Evolutionary conservation across 202 grass and related monocot species (phyloP), one percentile per base, ranked within the genome.

Genomic region (Sporobolus alterniflorus): DNA sequence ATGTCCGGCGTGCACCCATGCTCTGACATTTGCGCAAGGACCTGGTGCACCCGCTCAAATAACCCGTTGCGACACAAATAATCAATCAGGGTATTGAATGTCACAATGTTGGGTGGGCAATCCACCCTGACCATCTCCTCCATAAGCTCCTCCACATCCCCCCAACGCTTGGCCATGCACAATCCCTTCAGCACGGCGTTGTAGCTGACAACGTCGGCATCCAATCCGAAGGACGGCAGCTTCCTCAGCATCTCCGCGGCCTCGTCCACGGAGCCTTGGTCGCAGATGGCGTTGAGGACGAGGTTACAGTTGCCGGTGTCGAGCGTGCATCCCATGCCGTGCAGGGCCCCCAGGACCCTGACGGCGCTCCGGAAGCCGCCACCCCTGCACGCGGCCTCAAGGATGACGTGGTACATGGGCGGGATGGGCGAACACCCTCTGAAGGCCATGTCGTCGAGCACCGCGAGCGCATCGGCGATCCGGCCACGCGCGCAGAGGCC

Each of bases 271-370:
- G 80, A 76, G 5, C 86, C 86, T 68, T 91, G 86, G 40, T 91
- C 89, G 54, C 89, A 87, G 61, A 89, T 78, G 26, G 86, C 89
- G 56, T 75, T 89, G 43, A 94, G 60, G 60, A 94, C 71, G 21
- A 91, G 83, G 56, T 91, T 94, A 57, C 78, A 94, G 24, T 85
- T 94, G 70, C 84, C 83, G 24, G 79, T 82, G 76, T 94, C 92
- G 9, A 90, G 80, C 6, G 30, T n/a, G 83, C 83, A 86, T 15
- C 88, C 88, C 80, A 84, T 79, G 20, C 73, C 66, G 52, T 88
- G 83, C 72, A 94, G 84, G 44, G 31, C 76, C 44, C 67, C 61
- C 3, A 94, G 80, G 44, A 89, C 83, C 76, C 74, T 78, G 80
- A 91, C 52, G 22, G 86, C 76, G 71, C 63, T 79, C 31, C 72